Evolutionary conservation across 1,284 basidiomycete genomes (phyloP), one percentile per base, ranked within the genome.

Genomic region (Leccinum fallax): DNA sequence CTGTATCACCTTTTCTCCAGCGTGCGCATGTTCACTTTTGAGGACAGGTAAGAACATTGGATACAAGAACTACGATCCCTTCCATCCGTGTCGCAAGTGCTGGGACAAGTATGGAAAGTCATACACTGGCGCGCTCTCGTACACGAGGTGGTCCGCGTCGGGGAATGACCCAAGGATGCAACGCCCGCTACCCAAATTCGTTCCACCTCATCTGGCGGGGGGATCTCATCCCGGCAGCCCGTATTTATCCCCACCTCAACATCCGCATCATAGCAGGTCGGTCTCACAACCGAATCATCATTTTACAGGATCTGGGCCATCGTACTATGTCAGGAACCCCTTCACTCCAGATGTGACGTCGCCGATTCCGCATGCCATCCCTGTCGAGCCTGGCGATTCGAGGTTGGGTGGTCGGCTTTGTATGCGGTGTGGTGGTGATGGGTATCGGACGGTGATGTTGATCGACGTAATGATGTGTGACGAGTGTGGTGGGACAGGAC

Each of bases 41-140:
- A 2, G 26, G 49, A 7, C 49, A 92, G 90, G 90, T 69, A 78
- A 79, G 46, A 91, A 92, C 70, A 85, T 83, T 0, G 90, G 90
- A 2, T 92, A 87, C 75, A 89, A 89, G 74, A 78, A 83, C 61
- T 79, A 78, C 51, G 88, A 92, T 70, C 88, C 89, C 0, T 74
- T 79, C 0, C 78, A 85, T 62, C 87, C 90, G 7, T 92, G 90
- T 68, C 77, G 79, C 56, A 84, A 82, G 59, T 92, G 90, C 73
- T 92, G 90, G 90, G 75, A 80, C 2, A 85, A 84, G 64, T 87
- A 88, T 71, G 78, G 80, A 2, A 84, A 83, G 66, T 78, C 80
- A 0, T 92, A 85, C 71, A 69, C 77, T 0, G 87, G 87, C 4
- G 81, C 87, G 2, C 74, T 92, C 15, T 76, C 80, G 0, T 88